Evolutionary conservation across 2,329 filamentous ascomycete genomes (phyloP).

Genomic region (Xylaria sp.): DNA sequence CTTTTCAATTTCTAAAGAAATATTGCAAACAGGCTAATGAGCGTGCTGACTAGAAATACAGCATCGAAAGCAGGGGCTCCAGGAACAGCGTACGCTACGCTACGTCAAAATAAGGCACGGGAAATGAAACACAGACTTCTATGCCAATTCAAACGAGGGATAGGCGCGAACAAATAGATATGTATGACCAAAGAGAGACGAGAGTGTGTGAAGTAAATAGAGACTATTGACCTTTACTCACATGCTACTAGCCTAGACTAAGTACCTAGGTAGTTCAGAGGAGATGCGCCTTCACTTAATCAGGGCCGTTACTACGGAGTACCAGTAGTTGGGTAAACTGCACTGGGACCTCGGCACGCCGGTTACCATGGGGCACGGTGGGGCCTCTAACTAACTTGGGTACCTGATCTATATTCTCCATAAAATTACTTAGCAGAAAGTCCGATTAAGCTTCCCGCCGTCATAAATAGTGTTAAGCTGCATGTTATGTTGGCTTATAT

Average conservation of each 20-base stretch:
- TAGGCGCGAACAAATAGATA: not conserved
- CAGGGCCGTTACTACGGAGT: too few species aligned
- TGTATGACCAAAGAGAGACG: not conserved
- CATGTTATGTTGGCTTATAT: not conserved
- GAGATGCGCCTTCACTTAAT: too few species aligned
- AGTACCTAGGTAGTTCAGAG: not conserved
- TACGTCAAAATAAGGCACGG: not conserved
- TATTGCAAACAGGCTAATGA: constrained; percentile 22
- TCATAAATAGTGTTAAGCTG: not conserved
- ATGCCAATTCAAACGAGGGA: not conserved
- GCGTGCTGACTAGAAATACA: constrained; percentile 4
- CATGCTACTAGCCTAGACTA: constrained; percentile 8
- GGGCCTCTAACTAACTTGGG: not conserved
- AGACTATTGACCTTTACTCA: constrained; percentile 31
- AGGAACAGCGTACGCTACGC: not conserved
- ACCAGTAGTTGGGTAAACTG: not conserved
- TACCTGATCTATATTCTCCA: too few species aligned
- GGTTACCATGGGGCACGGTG: constrained; percentile 43
- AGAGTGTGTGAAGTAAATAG: constrained; percentile 1
- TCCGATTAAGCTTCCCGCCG: not conserved
- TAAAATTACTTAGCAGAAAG: too few species aligned
- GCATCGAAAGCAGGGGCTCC: constrained; percentile 8
- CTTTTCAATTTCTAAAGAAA: constrained; percentile 1
- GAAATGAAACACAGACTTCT: not conserved
- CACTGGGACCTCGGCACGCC: constrained; percentile 42